Percentiles rank a stretch among this genome's conserved stretches.
These are phyloP conservation scores for Malbranchea zuffiana DNA, from an alignment of 2,329 filamentous ascomycete species.

Conservation along the genomic window DNA sequence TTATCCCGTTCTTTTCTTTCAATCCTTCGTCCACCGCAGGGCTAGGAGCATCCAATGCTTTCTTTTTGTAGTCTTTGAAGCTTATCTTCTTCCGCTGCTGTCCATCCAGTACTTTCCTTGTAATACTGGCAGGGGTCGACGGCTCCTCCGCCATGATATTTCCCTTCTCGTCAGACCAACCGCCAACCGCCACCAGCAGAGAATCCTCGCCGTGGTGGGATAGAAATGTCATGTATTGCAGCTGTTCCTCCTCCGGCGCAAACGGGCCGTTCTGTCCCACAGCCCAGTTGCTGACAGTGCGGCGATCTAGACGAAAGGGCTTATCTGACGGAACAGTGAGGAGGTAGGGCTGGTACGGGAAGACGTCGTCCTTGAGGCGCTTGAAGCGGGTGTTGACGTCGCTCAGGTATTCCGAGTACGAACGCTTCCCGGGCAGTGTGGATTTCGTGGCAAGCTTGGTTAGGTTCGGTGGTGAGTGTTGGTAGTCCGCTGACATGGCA, in stretches of 20 bases:
- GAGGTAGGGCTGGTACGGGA: slow-evolving; percentile 37
- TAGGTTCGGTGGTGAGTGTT: slow-evolving; percentile 7
- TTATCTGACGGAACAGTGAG: slow-evolving; percentile 38
- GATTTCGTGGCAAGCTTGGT: slow-evolving; percentile 9
- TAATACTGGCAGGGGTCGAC: slow-evolving; percentile 25
- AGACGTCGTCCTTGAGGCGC: slow-evolving; percentile 31
- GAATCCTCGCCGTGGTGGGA: slow-evolving; percentile 47
- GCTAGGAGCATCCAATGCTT: slow-evolving; percentile 32
- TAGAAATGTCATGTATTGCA: slow-evolving; percentile 53
- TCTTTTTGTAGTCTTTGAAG: slow-evolving; percentile 50
- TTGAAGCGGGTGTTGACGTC: slow-evolving; percentile 28
- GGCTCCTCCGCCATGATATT: slow-evolving; percentile 35
- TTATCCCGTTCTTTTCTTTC: not conserved
- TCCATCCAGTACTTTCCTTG: slow-evolving; percentile 28
- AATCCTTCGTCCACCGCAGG: slow-evolving; percentile 5
- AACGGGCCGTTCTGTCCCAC: slow-evolving; percentile 44
- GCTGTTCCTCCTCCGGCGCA: slow-evolving; percentile 43
- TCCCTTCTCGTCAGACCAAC: slow-evolving; percentile 42
- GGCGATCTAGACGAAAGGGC: slow-evolving; percentile 34
- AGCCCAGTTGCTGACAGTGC: slow-evolving; percentile 38
- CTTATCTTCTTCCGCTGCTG: slow-evolving; percentile 51
- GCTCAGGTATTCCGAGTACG: slow-evolving; percentile 14
- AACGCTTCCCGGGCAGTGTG: slow-evolving; percentile 12
- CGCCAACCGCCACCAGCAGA: slow-evolving; percentile 42
- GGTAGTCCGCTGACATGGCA: slow-evolving; percentile 15